Percentiles rank a stretch among this genome's conserved stretches.
Conservation (phyloP, 2,329 filamentous ascomycete species). For the Colletotrichum sansevieriae region DNA sequence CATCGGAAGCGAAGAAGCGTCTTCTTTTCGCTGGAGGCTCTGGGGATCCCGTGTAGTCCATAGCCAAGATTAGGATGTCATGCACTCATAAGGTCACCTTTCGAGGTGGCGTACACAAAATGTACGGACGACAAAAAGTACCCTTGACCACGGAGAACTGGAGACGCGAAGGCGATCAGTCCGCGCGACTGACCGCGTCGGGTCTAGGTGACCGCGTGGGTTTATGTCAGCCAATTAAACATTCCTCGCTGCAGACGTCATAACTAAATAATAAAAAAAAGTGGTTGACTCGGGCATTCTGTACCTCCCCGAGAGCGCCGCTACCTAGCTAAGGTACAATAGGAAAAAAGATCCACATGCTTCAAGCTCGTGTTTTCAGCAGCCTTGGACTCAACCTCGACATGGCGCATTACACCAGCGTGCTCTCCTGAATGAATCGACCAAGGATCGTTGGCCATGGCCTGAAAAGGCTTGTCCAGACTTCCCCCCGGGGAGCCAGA, state of each 20-base stretch:
- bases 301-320: not conserved
- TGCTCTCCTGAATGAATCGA: slow-evolving; percentile 54
- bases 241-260: slow-evolving; percentile 25
- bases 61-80: slow-evolving; percentile 43
- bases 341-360: slow-evolving; percentile 21
- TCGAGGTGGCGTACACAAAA: not conserved
- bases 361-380: slow-evolving; percentile 18
- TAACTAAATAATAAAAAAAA: slow-evolving; percentile 14
- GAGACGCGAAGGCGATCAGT: slow-evolving; percentile 54
- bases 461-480: slow-evolving; percentile 53
- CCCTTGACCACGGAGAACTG: slow-evolving; percentile 32
- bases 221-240: slow-evolving; percentile 36
- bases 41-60: slow-evolving; percentile 55
- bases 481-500: slow-evolving; percentile 40
- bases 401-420: slow-evolving; percentile 42
- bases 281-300: slow-evolving; percentile 20
- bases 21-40: slow-evolving; percentile 62
- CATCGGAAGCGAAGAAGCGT: slow-evolving; percentile 58
- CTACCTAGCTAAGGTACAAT: not conserved
- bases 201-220: slow-evolving; percentile 55
- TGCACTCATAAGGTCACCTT: not conserved
- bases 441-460: slow-evolving; percentile 52
- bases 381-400: slow-evolving; percentile 19
- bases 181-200: slow-evolving; percentile 53
- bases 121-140: not conserved